Evolutionary conservation across 2,329 filamentous ascomycete species (phyloP), one percentile per base, ranked within the genome.

Genomic region (Pseudonectria buxi): DNA sequence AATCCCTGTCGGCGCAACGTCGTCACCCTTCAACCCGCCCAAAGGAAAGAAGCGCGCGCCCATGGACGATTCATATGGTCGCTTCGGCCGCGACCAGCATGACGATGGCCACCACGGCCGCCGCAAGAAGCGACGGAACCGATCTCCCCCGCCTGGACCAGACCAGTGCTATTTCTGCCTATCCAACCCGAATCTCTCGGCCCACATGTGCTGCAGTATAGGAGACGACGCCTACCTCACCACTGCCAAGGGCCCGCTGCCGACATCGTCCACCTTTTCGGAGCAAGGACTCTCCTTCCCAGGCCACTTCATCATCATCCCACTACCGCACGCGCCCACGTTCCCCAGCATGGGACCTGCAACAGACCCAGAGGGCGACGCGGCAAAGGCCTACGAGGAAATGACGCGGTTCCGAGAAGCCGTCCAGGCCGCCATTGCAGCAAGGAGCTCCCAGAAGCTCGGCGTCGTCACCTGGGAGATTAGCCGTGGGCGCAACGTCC

Each of bases 101-200:
- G 62, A 71, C 30, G 59, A 69, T 30, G 51, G 63, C 25, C 61
- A 67, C 24, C 57, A 65, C 26, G 59, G 65, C 28, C 62, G 67
- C 10, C 61, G 64, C 9, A 59, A 64, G 28, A 72, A 71, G 50
- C 68, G 69, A 11, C 64, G 64, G 2, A 64, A 58, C 26, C 37
- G 62, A 57, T 52, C 70, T 6, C 78, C 81, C 10, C 78, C 77
- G 6, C 79, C 78, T 0, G 78, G 81, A 0, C 87, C 86, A 2
- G 81, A 82, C 34, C 75, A 83, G 52, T 98, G 92, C 64, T 98
- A 92, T 69, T 96, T 98, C 67, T 98, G 92, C 57, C 72, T 98
- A 10, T 89, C 86, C 6, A 95, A 94, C 58, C 78, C 84, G 6
- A 83, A 83, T 41, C 69, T 92, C 29, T 83, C 85, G 34, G 83